A percentile compares a stretch with the other conserved stretches of the same genome.
These are phyloP conservation scores for Pyrus bretschneideri DNA, from an alignment of 306 rosid genomes.

Conservation along the genomic window DNA sequence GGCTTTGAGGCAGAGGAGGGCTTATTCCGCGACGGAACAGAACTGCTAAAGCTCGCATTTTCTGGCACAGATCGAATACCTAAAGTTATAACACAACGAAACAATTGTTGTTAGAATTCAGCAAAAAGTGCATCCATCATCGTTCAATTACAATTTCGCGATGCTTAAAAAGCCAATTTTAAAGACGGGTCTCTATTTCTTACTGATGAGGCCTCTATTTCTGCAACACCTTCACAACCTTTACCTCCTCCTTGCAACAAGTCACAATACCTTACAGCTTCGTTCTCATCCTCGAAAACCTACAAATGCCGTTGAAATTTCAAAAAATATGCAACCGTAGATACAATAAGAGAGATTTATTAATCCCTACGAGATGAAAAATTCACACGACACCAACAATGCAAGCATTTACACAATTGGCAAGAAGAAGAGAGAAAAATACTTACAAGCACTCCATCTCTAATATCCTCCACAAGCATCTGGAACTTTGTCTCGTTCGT, in stretches of 20 bases:
- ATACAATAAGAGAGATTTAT: background rate
- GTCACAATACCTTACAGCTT: conserved; percentile 86
- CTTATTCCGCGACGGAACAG: conserved; percentile 89
- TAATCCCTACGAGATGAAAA: background rate
- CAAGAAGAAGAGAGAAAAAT: background rate
- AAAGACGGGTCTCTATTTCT: conserved; percentile 16
- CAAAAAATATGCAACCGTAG: background rate
- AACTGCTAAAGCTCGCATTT: conserved; percentile 91
- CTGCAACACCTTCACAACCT: conserved; percentile 97
- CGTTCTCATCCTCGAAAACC: conserved; percentile 95
- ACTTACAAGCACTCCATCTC: conserved; percentile 94
- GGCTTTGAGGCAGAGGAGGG: conserved; percentile 87
- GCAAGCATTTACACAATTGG: background rate
- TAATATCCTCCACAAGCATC: conserved; percentile 94
- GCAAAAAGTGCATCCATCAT: background rate
- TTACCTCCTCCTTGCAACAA: conserved; percentile 85
- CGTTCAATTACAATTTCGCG: background rate
- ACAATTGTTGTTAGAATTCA: background rate
- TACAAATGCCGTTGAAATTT: conserved; percentile 7
- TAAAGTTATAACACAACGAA: conserved; percentile 23
- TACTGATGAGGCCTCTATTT: conserved; percentile 95
- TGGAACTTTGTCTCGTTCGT: conserved; percentile 67
- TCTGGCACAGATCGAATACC: conserved; percentile 84
- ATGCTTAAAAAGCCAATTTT: background rate
- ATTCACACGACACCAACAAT: background rate